Evolutionary conservation across 2,329 filamentous ascomycete genomes (phyloP).

Genomic region (Alternaria sp.): DNA sequence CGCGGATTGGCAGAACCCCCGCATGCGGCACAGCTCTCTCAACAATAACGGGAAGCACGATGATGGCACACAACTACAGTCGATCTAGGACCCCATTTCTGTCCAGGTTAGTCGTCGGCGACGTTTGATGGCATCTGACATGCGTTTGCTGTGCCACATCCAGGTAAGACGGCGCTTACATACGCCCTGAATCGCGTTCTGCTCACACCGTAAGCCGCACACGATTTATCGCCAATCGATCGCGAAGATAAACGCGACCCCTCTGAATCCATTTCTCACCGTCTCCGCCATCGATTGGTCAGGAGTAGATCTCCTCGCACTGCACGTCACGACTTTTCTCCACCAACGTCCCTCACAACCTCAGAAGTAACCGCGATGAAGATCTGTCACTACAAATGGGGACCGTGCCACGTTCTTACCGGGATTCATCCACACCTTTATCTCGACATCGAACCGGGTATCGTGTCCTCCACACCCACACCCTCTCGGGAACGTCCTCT

Average conservation of each 20-base stretch:
- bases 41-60: not conserved
- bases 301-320: not conserved
- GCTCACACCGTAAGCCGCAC: not conserved
- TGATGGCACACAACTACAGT: not conserved
- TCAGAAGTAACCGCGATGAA: not conserved
- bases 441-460: not conserved
- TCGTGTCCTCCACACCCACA: not conserved
- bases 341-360: not conserved
- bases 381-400: not conserved
- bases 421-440: not conserved
- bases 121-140: constrained; percentile 1
- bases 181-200: not conserved
- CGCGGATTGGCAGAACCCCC: not conserved
- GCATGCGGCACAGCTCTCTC: not conserved
- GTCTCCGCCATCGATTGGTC: not conserved
- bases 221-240: not conserved
- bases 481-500: not conserved
- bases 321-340: not conserved
- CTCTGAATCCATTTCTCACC: not conserved
- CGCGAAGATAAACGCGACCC: not conserved
- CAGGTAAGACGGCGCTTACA: not conserved
- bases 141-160: not conserved
- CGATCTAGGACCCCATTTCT: not conserved
- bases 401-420: not conserved
- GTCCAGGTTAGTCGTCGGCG: not conserved